phyloP scores from a whole-genome alignment of 148 eudicot genomes.

The Nepenthes mirabilis region DNA sequence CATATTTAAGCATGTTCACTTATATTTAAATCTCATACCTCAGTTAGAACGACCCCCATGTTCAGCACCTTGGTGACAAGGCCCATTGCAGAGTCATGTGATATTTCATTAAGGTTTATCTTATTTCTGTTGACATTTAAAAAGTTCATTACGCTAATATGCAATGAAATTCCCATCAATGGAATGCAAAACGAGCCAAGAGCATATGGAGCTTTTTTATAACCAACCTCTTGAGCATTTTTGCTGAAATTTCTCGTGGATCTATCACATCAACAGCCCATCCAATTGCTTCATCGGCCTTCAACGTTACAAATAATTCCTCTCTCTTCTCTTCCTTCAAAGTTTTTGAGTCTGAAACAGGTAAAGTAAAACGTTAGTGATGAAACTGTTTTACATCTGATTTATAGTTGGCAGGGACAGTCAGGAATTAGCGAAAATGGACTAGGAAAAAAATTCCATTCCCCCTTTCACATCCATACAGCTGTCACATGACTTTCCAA shows the following conservation, averaged over 20 bases:
- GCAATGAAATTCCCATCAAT: background rate
- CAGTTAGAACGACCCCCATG: constrained; percentile 77
- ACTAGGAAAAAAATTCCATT: too few species aligned
- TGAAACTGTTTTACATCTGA: background rate
- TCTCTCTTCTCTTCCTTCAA: constrained; percentile 95
- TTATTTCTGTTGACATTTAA: constrained; percentile 41
- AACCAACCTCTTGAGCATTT: constrained; percentile 82
- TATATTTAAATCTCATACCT: constrained; percentile 29
- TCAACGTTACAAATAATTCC: constrained; percentile 77
- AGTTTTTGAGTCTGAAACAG: constrained; percentile 77
- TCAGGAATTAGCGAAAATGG: background rate
- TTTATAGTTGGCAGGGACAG: background rate
- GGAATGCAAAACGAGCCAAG: background rate
- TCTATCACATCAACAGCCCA: constrained; percentile 97
- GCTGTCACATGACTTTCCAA: too few species aligned
- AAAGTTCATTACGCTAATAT: constrained; percentile 1
- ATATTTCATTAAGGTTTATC: constrained; percentile 92
- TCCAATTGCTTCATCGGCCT: constrained; percentile 72
- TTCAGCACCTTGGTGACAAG: constrained; percentile 61
- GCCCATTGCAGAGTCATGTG: constrained; percentile 92
- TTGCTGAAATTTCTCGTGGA: constrained; percentile 87
- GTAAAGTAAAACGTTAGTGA: constrained; percentile 4
- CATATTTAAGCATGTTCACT: too few species aligned
- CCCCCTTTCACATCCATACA: too few species aligned
- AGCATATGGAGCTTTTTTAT: constrained; percentile 6